Evolutionary conservation across 768 basidiomycete species (phyloP), one percentile per base, ranked within the genome.

Genomic region (Xerocomellus chrysenteron): DNA sequence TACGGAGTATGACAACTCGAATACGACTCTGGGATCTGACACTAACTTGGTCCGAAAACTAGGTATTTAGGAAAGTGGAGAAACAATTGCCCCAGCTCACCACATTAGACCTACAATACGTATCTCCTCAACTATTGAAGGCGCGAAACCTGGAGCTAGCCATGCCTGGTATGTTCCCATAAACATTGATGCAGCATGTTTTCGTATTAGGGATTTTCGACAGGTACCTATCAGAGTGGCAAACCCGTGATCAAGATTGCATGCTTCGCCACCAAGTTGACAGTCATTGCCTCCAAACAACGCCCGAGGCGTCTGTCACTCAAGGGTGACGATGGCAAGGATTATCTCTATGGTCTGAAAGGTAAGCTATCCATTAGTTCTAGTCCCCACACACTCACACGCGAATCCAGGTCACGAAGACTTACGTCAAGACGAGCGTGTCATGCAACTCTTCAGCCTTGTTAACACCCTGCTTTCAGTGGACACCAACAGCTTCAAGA

Each of bases 401-500:
- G 11, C 30, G 53, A 19, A 32, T 43, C 45, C 59, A 95, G 94
- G 97, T 9, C 97, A 99, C 72, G 97, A 99, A 75, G 97, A 99
- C 76, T 80, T 99, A 49, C 94, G 97, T 40, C 97, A 98, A 74
- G 97, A 99, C 69, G 97, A 99, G 66, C 85, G 97, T 59, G 97
- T 98, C 54, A 98, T 98, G 96, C 97, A 99, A 71, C 81, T 98
- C 19, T 98, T 98, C 73, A 90, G 97, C 56, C 85, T 99, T 46
- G 90, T 98, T 65, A 99, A 99, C 73, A 96, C 93, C 0, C 76
- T 98, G 2, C 84, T 99, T 30, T 88, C 91, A 8, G 87, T 93
- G 19, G 96, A 99, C 66, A 91, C 94, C 21, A 86, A 91, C 67
- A 94, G 92, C 69, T 98, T 96, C 82, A 97, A 96, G 76, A 82